These are phyloP conservation scores for Penicillium turbatum DNA, from an alignment of 495 filamentous ascomycete species.

Conservation along the genomic window DNA sequence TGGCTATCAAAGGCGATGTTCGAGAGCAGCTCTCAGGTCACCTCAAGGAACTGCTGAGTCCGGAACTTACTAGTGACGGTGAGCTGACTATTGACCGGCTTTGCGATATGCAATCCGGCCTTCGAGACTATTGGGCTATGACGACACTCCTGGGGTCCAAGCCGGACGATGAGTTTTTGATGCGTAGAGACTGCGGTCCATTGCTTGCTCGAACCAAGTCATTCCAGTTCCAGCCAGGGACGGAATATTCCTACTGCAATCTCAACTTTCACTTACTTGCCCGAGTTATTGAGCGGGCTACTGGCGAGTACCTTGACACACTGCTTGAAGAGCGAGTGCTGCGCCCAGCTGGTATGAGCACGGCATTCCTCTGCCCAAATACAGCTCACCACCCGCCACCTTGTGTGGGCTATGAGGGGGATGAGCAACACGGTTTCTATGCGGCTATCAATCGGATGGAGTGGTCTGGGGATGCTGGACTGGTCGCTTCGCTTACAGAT, in stretches of 20 bases:
- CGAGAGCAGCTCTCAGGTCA: constrained; percentile 18
- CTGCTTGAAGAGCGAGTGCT: constrained; percentile 27
- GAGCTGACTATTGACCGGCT: constrained; percentile 25
- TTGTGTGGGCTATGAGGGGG: constrained; percentile 33
- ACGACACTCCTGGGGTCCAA: constrained; percentile 30
- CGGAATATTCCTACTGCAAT: constrained; percentile 33
- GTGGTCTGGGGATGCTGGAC: constrained; percentile 36
- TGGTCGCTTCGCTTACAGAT: constrained; percentile 32
- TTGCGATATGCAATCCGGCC: constrained; percentile 31
- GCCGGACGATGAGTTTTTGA: constrained; percentile 27
- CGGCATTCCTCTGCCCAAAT: constrained; percentile 27
- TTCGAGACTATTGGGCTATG: constrained; percentile 38
- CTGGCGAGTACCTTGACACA: constrained; percentile 20
- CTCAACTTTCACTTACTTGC: constrained; percentile 31
- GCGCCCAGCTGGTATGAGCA: constrained; percentile 28
- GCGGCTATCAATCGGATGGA: constrained; percentile 28
- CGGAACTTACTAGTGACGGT: constrained; percentile 13
- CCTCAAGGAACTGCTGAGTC: constrained; percentile 18
- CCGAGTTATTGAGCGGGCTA: constrained; percentile 27
- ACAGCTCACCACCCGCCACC: constrained; percentile 26
- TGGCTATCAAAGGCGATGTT: constrained; percentile 19
- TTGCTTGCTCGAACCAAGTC: constrained; percentile 24
- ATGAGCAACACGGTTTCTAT: constrained; percentile 17
- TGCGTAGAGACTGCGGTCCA: constrained; percentile 17
- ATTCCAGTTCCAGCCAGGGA: constrained; percentile 30